Evolutionary conservation across 495 filamentous ascomycete genomes (phyloP), one percentile per base, ranked within the genome.

Genomic region (Polyplosphaeria fusca): DNA sequence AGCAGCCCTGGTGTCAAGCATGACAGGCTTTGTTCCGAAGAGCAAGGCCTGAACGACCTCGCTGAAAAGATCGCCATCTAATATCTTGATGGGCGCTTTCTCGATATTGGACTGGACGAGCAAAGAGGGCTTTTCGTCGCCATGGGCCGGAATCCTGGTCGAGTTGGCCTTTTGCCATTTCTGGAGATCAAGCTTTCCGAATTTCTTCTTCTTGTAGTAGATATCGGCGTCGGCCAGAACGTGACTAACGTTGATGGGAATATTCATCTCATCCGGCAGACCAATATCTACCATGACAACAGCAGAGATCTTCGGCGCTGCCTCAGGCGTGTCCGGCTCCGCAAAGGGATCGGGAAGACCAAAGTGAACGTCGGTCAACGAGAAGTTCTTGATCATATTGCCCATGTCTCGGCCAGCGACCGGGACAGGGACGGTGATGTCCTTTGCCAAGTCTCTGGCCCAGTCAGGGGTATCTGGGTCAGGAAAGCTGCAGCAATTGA

Each of bases 141-240:
- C 67, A 24, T 67, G 66, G 7, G 76, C 79, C 14, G 83, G 73
- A 20, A 86, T 73, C 55, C 79, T 79, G 1, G 82, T 87, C n/a
- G 91, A 93, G 61, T 86, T 87, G 20, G 93, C 86, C 23, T 79
- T 71, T 66, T 95, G 89, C 92, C 91, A 98, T 61, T 91, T 76
- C 16, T 77, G 67, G 32, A 97, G 65, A 62, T 90, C 79, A 14
- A 98, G 76, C 24, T 81, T 72, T 13, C 93, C 93, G 47, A 98
- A 80, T 64, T 87, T 86, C 40, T 83, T 73, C 14, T 76, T 77
- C 42, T 85, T 73, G 66, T 95, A 96, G 52, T 76, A 89, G 1
- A 96, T 83, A 62, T 91, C 83, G 4, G 91, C 85, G 38, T 77
- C 78, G 4, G 92, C 89, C 25, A 82, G 80, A 30, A 97, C 81